Percentiles rank a stretch among this genome's conserved stretches.
Evolutionary conservation across 2,329 filamentous ascomycete species (phyloP).

Genomic region (Cladosporium oxysporum): DNA sequence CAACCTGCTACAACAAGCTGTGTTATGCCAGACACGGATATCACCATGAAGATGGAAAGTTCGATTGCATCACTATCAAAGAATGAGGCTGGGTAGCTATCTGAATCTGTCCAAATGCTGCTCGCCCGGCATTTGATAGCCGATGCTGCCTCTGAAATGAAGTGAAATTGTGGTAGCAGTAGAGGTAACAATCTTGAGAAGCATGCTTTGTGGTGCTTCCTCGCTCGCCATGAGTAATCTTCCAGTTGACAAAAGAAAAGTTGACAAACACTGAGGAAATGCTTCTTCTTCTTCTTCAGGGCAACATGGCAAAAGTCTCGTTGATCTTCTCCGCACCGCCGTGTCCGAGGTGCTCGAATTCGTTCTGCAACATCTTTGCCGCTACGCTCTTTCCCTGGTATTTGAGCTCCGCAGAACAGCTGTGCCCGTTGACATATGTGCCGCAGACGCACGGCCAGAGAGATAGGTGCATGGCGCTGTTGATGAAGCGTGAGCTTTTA

Average conservation of each 20-base stretch:
- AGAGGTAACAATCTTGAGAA: not conserved
- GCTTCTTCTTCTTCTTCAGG: not conserved
- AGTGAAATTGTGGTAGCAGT: not conserved
- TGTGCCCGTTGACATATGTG: slow-evolving; percentile 24
- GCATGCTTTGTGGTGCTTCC: not conserved
- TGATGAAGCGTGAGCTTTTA: slow-evolving; percentile 1
- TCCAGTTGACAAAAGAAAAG: not conserved
- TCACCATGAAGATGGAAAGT: not conserved
- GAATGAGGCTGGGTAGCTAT: not conserved
- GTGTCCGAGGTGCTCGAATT: not conserved
- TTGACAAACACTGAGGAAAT: too few relatives aligned
- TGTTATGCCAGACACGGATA: not conserved
- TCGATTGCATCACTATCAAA: not conserved
- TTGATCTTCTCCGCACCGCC: not conserved
- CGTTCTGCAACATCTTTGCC: not conserved
- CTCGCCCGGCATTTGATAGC: not conserved
- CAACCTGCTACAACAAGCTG: not conserved
- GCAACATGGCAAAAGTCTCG: not conserved
- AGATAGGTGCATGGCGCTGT: not conserved
- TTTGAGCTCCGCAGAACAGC: slow-evolving; percentile 23
- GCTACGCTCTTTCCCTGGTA: not conserved
- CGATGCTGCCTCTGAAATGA: not conserved
- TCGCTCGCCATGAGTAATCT: not conserved
- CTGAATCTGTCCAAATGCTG: not conserved
- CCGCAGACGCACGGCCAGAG: slow-evolving; percentile 34